These are phyloP conservation scores for Ophiosphaerella korrae DNA, from an alignment of 2,329 filamentous ascomycete genomes.

Conservation along the genomic window DNA sequence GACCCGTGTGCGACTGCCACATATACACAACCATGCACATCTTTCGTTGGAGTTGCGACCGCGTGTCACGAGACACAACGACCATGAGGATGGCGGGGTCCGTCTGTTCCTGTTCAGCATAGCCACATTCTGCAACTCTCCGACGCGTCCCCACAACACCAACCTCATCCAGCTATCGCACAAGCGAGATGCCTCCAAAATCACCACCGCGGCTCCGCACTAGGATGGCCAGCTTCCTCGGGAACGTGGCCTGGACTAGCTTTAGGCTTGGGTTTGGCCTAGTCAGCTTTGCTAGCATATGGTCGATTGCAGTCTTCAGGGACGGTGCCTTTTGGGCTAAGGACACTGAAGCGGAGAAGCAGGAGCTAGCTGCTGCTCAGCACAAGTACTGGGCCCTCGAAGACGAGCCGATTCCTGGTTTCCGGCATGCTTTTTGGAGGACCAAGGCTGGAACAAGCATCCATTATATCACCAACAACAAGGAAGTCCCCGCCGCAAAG, in stretches of 20 bases:
- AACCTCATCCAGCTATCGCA: not conserved
- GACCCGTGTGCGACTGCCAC: not conserved
- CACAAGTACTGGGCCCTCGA: slow-evolving; percentile 61
- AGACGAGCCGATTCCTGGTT: slow-evolving; percentile 50
- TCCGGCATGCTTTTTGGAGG: slow-evolving; percentile 59
- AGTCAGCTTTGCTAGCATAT: slow-evolving; percentile 27
- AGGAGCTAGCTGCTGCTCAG: slow-evolving; percentile 47
- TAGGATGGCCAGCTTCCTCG: slow-evolving; percentile 14
- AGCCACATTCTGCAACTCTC: not conserved
- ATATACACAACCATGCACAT: too few species aligned
- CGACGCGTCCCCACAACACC: not conserved
- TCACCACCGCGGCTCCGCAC: not conserved
- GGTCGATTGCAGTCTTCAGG: slow-evolving; percentile 26
- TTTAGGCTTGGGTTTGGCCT: slow-evolving; percentile 42
- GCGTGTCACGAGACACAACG: not conserved
- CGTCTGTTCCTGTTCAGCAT: not conserved
- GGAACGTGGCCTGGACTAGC: slow-evolving; percentile 26
- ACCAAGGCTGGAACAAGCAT: slow-evolving; percentile 57
- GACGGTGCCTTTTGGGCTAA: slow-evolving; percentile 36
- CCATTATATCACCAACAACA: slow-evolving; percentile 58
- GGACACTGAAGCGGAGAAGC: slow-evolving; percentile 33
- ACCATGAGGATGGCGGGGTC: too few species aligned
- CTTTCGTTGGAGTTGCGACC: not conserved
- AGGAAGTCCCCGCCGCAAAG: slow-evolving; percentile 17
- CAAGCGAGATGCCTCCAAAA: not conserved